phyloP scores from a whole-genome alignment of 1,284 basidiomycete species.

The Cutaneotrichosporon sp. region DNA sequence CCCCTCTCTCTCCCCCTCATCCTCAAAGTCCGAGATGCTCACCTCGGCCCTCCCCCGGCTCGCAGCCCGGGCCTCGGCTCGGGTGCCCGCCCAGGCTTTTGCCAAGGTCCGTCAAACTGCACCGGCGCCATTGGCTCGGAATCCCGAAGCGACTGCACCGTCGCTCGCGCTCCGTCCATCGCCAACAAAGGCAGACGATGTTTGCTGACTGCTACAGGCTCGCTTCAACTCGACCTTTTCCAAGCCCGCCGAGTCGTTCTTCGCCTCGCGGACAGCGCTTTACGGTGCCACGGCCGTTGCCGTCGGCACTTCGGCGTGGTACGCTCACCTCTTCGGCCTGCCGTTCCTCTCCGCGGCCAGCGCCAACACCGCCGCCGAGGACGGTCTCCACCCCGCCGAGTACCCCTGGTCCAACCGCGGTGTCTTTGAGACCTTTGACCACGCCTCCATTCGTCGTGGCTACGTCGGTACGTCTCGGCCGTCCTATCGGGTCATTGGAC shows the following conservation, averaged over 20 bases:
- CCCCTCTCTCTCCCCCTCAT: constrained; percentile 6
- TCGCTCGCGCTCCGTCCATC: not conserved
- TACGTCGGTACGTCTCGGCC: constrained; percentile 58
- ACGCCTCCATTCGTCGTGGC: constrained; percentile 87
- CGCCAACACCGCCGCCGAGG: constrained; percentile 84
- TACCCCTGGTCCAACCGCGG: constrained; percentile 94
- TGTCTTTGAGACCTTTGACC: constrained; percentile 85
- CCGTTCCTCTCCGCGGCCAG: constrained; percentile 82
- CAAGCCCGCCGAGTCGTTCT: constrained; percentile 20
- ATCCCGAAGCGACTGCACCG: not conserved
- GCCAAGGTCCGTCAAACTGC: constrained; percentile 17
- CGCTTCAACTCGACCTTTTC: constrained; percentile 39
- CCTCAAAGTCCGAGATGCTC: constrained; percentile 33
- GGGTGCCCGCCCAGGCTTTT: constrained; percentile 16
- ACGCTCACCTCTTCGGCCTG: constrained; percentile 88
- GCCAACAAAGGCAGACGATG: not conserved
- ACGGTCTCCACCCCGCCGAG: constrained; percentile 82
- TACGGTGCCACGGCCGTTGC: constrained; percentile 71
- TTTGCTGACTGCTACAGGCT: constrained; percentile 24
- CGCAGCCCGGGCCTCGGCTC: constrained; percentile 31
- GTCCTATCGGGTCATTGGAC: not conserved
- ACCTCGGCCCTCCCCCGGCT: constrained; percentile 41
- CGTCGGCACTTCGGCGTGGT: constrained; percentile 88
- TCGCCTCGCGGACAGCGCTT: constrained; percentile 68
- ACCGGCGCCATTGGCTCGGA: constrained; percentile 1